These are phyloP conservation scores for Eucalyptus paniculata DNA, from an alignment of 345 rosid genomes.

Conservation along the genomic window DNA sequence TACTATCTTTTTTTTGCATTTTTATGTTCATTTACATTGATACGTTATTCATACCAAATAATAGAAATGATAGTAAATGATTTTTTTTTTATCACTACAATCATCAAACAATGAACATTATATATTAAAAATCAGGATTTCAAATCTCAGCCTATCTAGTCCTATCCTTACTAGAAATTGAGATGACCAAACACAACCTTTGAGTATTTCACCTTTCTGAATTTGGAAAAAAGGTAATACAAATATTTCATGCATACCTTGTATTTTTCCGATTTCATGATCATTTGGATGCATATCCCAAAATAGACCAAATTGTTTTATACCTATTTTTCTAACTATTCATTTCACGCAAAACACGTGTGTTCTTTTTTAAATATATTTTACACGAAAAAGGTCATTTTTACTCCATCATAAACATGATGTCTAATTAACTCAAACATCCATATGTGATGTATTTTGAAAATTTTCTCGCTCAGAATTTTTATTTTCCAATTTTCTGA, in stretches of 20 bases:
- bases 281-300: neutral
- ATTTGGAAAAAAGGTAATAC: neutral
- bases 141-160: too few relatives aligned
- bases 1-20: too few relatives aligned
- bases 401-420: neutral
- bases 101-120: too few relatives aligned
- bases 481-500: neutral
- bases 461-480: neutral
- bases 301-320: neutral
- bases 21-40: too few relatives aligned
- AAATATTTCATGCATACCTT: neutral
- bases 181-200: neutral
- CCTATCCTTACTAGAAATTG: too few relatives aligned
- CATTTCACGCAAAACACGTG: neutral
- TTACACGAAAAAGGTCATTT: neutral
- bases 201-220: neutral
- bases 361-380: neutral
- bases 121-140: too few relatives aligned
- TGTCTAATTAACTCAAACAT: neutral
- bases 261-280: neutral
- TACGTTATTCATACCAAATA: too few relatives aligned
- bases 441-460: neutral
- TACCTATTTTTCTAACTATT: rapidly evolving
- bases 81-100: too few relatives aligned
- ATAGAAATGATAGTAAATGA: too few relatives aligned